Conservation (phyloP, 1,284 basidiomycete species). For the Ceratobasidium sp. region DNA sequence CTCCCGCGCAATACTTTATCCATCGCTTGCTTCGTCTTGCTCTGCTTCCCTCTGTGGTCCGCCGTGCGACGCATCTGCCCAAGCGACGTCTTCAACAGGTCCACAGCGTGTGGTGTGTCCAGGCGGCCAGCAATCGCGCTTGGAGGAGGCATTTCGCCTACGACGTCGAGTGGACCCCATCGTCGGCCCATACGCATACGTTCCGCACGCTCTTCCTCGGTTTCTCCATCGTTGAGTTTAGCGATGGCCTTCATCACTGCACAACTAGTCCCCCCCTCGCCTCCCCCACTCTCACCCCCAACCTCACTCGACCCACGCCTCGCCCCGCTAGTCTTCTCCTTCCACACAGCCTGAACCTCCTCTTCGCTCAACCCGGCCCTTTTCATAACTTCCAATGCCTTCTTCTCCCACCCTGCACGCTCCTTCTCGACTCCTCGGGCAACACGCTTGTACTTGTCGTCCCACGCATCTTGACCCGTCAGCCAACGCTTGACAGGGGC, state of each 20-base stretch:
- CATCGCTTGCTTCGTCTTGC: conserved; percentile 28
- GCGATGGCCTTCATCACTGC: background rate
- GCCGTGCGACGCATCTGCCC: conserved; percentile 22
- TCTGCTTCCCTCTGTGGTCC: background rate
- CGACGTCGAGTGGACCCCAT: conserved; percentile 43
- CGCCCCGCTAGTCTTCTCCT: conserved; percentile 14
- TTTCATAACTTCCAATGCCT: conserved; percentile 33
- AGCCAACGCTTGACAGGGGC: conserved; percentile 48
- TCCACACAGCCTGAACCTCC: conserved; percentile 30
- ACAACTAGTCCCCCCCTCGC: background rate
- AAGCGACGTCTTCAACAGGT: conserved; percentile 39
- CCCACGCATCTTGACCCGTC: conserved; percentile 40
- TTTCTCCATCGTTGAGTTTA: background rate
- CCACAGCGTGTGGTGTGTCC: conserved; percentile 43
- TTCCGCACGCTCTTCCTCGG: conserved; percentile 11
- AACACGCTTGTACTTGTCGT: conserved; percentile 42
- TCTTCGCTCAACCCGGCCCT: conserved; percentile 35
- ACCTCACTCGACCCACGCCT: background rate
- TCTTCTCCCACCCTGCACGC: conserved; percentile 40
- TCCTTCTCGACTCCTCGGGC: conserved; percentile 43
- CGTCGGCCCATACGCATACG: conserved; percentile 36
- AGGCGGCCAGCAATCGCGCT: conserved; percentile 44
- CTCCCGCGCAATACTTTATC: conserved; percentile 19
- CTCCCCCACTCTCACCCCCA: background rate
- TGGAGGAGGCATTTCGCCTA: conserved; percentile 43